Conservation (phyloP, 441 rosid genomes). For the Pelargonium cotyledonis region DNA sequence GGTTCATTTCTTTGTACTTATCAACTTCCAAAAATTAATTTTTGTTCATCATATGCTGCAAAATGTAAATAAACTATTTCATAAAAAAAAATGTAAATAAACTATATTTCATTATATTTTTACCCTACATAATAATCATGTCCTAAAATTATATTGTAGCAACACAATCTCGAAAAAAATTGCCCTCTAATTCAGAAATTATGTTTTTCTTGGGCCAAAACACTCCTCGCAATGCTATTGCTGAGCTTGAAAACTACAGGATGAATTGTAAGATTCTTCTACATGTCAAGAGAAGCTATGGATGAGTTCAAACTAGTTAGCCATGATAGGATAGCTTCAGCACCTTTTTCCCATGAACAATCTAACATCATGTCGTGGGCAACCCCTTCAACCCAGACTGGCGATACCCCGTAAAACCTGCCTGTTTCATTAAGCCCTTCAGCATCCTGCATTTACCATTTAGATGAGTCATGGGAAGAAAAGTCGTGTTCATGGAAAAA, state of each 20-base stretch:
- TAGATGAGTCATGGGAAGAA: not conserved
- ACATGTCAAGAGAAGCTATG: constrained; percentile 10
- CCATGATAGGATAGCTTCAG: constrained; percentile 48
- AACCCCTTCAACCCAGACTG: constrained; percentile 55
- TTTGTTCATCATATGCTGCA: no score
- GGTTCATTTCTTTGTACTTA: no score
- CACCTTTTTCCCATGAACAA: constrained; percentile 73
- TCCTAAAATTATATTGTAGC: no score
- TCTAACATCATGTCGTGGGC: constrained; percentile 91
- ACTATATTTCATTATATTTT: no score
- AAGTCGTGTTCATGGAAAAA: no score
- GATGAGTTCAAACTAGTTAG: constrained; percentile 27
- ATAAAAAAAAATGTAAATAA: no score
- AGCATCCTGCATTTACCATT: constrained; percentile 33
- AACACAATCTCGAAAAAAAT: no score
- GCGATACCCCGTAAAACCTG: constrained; percentile 49
- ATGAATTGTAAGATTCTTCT: not conserved
- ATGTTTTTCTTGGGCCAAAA: constrained; percentile 1
- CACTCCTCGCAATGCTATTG: not conserved
- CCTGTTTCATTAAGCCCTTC: constrained; percentile 65
- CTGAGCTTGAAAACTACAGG: not conserved
- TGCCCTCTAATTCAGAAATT: no score
- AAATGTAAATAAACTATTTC: no score
- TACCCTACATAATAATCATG: no score
- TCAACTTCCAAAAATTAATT: no score